phyloP scores from a whole-genome alignment of 83 land plant genomes.

The Diphasiastrum complanatum region DNA sequence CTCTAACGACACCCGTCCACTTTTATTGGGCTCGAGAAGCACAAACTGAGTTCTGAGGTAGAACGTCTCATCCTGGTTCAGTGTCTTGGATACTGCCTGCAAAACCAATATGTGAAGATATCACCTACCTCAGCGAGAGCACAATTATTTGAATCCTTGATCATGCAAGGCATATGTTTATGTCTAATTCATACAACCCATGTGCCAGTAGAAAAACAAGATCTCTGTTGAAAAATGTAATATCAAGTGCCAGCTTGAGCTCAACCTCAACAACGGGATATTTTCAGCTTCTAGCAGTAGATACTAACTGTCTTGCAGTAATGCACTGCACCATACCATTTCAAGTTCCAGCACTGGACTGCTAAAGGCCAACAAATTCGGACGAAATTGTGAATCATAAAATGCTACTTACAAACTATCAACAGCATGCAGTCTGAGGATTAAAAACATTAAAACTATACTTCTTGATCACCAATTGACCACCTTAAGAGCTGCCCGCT shows the following conservation, averaged over 20 bases:
- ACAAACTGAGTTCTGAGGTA: slow-evolving; percentile 70
- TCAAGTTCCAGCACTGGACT: no score
- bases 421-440: neutral
- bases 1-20: slow-evolving; percentile 65
- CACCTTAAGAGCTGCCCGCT: slow-evolving; percentile 25
- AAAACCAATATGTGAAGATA: neutral
- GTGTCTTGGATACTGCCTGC: slow-evolving; percentile 85
- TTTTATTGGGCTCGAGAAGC: slow-evolving; percentile 65
- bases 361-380: no score
- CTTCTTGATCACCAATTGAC: neutral
- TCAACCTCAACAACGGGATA: no score
- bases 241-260: no score
- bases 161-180: neutral
- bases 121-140: neutral
- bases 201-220: no score
- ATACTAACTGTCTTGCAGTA: no score
- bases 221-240: no score
- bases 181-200: no score
- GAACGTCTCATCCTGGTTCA: slow-evolving; percentile 64
- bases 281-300: no score
- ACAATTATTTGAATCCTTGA: neutral
- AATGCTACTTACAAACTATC: neutral
- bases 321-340: no score
- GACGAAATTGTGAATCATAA: neutral
- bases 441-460: neutral